Percentiles rank a stretch among this genome's conserved stretches.
Evolutionary conservation across 176 grass and related monocot species (phyloP).

Genomic region (Raddia guianensis): DNA sequence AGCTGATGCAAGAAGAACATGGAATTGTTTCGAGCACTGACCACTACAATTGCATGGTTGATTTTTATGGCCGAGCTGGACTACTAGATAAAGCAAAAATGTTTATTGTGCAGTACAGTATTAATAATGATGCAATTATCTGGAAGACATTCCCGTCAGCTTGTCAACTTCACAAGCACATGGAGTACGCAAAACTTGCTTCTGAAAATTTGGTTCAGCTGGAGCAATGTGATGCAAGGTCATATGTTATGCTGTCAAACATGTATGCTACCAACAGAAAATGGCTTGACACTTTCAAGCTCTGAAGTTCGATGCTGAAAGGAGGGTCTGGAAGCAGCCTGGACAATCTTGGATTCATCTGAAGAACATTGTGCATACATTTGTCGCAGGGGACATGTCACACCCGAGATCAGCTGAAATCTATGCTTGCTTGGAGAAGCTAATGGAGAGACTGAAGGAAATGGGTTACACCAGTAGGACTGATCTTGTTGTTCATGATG

Average conservation of each 20-base stretch:
- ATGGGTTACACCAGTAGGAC: constrained; percentile 56
- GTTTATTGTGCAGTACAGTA: constrained; percentile 60
- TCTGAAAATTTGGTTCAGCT: constrained; percentile 60
- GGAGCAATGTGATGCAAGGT: constrained; percentile 52
- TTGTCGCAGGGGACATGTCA: constrained; percentile 43
- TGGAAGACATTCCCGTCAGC: constrained; percentile 68
- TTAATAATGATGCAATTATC: constrained; percentile 49
- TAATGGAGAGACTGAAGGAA: constrained; percentile 53
- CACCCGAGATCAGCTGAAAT: constrained; percentile 50
- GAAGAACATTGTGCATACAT: constrained; percentile 49
- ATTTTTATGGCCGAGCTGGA: constrained; percentile 67
- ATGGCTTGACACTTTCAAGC: constrained; percentile 58
- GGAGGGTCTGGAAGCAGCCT: constrained; percentile 47
- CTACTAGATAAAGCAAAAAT: constrained; percentile 49
- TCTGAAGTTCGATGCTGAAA: constrained; percentile 64
- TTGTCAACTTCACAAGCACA: constrained; percentile 64
- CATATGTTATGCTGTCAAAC: constrained; percentile 72
- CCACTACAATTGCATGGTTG: constrained; percentile 75
- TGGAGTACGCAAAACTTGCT: constrained; percentile 49
- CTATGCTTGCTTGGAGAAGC: constrained; percentile 48
- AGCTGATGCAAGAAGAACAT: constrained; percentile 50
- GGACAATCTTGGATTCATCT: constrained; percentile 68
- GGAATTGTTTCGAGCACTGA: constrained; percentile 56
- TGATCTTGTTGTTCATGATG: constrained; percentile 58
- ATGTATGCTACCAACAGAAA: constrained; percentile 61